phyloP scores from a whole-genome alignment of 805 yeast genomes.

The Jamesozyma lodderae region DNA sequence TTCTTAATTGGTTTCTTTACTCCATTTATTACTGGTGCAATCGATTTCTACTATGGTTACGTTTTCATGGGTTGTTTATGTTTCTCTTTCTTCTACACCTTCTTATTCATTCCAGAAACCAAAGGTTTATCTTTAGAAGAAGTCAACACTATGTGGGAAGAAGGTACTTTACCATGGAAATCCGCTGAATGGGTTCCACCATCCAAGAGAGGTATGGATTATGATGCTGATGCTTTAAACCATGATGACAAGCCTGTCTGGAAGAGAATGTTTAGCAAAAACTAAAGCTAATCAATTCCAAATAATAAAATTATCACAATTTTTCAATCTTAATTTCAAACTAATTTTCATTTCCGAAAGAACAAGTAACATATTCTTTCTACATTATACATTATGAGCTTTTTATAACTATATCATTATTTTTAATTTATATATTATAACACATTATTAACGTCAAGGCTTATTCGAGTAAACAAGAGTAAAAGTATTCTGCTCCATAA shows the following conservation, averaged over 20 bases:
- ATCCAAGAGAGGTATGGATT: constrained; percentile 18
- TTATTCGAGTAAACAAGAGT: no score
- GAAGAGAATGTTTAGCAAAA: constrained; percentile 15
- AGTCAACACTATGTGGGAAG: constrained; percentile 1
- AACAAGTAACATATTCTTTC: no score
- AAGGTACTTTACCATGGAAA: constrained; percentile 2
- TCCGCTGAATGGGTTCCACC: constrained; percentile 32
- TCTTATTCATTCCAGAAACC: constrained; percentile 62
- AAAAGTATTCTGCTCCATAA: no score
- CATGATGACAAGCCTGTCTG: constrained; percentile 13
- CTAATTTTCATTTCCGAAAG: no score
- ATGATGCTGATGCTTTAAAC: constrained; percentile 12
- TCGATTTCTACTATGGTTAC: constrained; percentile 1
- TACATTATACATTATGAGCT: no score
- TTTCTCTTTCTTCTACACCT: constrained; percentile 49
- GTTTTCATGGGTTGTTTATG: constrained; percentile 3
- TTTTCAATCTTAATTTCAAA: not conserved
- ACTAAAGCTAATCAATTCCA: no score
- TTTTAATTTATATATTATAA: no score
- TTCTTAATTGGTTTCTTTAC: constrained; percentile 2
- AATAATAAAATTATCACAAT: not conserved
- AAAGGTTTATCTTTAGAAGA: constrained; percentile 71
- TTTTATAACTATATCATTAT: no score
- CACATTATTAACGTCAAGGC: no score
- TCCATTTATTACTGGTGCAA: constrained; percentile 1